Conservation (phyloP, 495 filamentous ascomycete species). For the Cryomyces minteri region DNA sequence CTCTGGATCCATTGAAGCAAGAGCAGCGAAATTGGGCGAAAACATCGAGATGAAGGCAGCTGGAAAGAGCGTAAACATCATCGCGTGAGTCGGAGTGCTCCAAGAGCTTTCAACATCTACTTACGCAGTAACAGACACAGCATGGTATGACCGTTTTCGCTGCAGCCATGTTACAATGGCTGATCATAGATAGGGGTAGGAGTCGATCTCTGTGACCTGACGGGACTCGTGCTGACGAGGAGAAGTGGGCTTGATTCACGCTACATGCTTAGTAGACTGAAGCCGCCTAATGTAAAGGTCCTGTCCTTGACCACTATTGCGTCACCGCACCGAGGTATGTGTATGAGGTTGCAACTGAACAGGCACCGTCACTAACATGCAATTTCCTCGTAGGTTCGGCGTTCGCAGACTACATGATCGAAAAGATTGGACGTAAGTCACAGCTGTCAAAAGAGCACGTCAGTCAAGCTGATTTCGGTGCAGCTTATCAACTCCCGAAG, state of each 20-base stretch:
- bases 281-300: conserved; percentile 51
- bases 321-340: conserved; percentile 61
- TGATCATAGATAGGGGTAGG: conserved; percentile 26
- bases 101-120: too few relatives aligned
- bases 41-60: conserved; percentile 45
- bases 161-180: background rate
- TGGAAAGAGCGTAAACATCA: conserved; percentile 69
- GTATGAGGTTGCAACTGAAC: too few relatives aligned
- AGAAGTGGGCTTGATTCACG: conserved; percentile 68
- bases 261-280: conserved; percentile 75
- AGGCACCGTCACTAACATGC: background rate
- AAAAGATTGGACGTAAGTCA: conserved; percentile 41
- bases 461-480: background rate
- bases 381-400: conserved; percentile 34
- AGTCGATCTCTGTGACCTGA: background rate
- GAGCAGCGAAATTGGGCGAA: conserved; percentile 45
- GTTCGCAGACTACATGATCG: conserved; percentile 66
- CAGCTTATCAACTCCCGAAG: conserved; percentile 29
- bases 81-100: conserved; percentile 40
- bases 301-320: conserved; percentile 75
- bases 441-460: background rate
- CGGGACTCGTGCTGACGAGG: conserved; percentile 6
- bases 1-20: conserved; percentile 57
- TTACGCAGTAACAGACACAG: conserved; percentile 34
- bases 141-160: conserved; percentile 33